These are phyloP conservation scores for Arctium lappa DNA, from an alignment of 129 eudicot species.

Conservation along the genomic window DNA sequence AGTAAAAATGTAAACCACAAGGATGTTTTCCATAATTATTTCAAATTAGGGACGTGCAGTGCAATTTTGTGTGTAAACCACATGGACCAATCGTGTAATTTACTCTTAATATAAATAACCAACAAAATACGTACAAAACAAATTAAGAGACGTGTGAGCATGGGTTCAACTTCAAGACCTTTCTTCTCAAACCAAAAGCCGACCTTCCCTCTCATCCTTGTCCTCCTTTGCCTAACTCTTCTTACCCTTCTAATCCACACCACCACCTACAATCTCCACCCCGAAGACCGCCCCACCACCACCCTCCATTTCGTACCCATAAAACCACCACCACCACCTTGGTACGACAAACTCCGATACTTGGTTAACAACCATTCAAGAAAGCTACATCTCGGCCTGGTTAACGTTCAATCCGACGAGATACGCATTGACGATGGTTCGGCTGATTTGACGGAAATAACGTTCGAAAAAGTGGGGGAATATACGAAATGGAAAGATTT, in stretches of 20 bases:
- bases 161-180: slow-evolving; percentile 37
- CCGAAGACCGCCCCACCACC: neutral
- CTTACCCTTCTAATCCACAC: slow-evolving; percentile 30
- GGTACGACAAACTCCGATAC: slow-evolving; percentile 24
- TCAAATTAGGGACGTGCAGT: too few species aligned
- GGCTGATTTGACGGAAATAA: slow-evolving; percentile 26
- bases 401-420: slow-evolving; percentile 27
- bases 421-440: slow-evolving; percentile 7
- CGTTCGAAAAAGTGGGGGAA: slow-evolving; percentile 30
- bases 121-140: neutral
- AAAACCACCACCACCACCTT: slow-evolving; percentile 14
- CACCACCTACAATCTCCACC: slow-evolving; percentile 24
- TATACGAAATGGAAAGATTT: slow-evolving; percentile 47
- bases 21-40: too few species aligned
- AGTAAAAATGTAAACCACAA: too few species aligned
- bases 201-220: slow-evolving; percentile 4
- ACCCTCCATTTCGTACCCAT: neutral
- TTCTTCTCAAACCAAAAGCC: slow-evolving; percentile 29
- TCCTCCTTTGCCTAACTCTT: slow-evolving; percentile 38
- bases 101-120: neutral
- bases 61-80: too few species aligned
- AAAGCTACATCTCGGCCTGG: slow-evolving; percentile 36
- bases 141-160: slow-evolving; percentile 18
- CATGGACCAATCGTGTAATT: too few species aligned
- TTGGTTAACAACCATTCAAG: neutral